A percentile compares a stretch with the other conserved stretches of the same genome.
Conservation (phyloP, 2,329 filamentous ascomycete genomes). For the Pseudogymnoascus sp. region DNA sequence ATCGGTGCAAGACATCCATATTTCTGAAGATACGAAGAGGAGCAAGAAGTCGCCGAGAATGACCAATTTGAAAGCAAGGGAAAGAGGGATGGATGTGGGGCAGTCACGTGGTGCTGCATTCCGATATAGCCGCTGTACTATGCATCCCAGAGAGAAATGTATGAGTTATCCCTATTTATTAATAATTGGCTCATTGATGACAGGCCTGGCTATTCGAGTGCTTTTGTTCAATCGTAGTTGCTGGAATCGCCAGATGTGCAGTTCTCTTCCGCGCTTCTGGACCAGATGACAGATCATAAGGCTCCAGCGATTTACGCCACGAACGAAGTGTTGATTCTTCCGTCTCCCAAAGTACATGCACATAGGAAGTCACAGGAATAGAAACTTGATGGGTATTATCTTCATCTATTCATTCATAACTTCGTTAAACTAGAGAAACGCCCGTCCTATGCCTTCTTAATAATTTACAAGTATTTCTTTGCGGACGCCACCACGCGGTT, state of each 20-base stretch:
- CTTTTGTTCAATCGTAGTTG: not conserved
- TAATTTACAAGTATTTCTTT: slow-evolving; percentile 71
- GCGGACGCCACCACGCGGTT: slow-evolving; percentile 76
- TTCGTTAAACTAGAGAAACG: not conserved
- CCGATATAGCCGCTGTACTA: not conserved
- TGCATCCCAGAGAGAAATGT: not conserved
- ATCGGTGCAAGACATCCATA: not conserved
- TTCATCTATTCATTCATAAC: slow-evolving; percentile 6
- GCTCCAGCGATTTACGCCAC: not conserved
- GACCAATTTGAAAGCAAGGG: not conserved
- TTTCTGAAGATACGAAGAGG: not conserved
- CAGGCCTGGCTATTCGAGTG: not conserved
- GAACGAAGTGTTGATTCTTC: not conserved
- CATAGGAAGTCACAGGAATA: not conserved
- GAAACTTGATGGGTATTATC: not conserved
- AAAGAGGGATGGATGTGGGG: not conserved
- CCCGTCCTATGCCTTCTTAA: not conserved
- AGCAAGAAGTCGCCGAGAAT: not conserved
- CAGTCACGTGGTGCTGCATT: slow-evolving; percentile 3
- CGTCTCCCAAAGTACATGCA: too few species aligned
- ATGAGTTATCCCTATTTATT: not conserved
- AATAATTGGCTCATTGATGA: not conserved
- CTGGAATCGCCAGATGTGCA: not conserved
- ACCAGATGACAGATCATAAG: not conserved
- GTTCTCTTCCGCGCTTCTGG: too few species aligned